Conservation (phyloP, 169 alveolate species). For the Plasmodium chabaudi region DNA sequence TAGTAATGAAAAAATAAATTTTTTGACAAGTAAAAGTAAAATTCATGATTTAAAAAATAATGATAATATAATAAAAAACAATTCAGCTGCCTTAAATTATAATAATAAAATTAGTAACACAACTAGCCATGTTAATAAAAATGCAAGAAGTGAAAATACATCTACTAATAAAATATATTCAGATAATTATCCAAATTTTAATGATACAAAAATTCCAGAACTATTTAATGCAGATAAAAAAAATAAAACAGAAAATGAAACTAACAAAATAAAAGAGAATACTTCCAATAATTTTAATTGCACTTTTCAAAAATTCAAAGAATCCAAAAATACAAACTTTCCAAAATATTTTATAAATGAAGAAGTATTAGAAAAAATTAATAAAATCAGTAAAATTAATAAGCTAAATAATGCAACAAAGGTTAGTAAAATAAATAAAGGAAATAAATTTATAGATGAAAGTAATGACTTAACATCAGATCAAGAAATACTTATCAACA, state of each 20-base stretch:
- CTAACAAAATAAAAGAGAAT: background rate
- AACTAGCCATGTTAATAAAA: background rate
- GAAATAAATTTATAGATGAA: background rate
- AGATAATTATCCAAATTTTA: conserved; percentile 1
- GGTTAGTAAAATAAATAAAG: background rate
- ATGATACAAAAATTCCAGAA: conserved; percentile 1
- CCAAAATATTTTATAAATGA: conserved; percentile 1
- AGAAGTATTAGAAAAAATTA: conserved; percentile 5
- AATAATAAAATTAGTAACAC: conserved; percentile 5
- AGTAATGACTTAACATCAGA: too few relatives aligned
- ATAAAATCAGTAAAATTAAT: background rate
- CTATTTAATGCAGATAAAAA: conserved; percentile 5
- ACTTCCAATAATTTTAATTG: background rate
- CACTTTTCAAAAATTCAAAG: background rate
- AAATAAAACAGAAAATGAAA: background rate
- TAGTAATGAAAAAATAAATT: conserved; percentile 13
- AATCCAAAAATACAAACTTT: conserved; percentile 3
- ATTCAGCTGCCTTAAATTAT: background rate
- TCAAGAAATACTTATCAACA: too few relatives aligned
- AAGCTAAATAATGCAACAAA: background rate
- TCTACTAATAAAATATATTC: background rate
- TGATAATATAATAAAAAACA: conserved; percentile 14
- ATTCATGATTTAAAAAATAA: background rate
- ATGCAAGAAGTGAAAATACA: background rate
- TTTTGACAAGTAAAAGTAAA: conserved; percentile 15